Percentiles rank a stretch among this genome's conserved stretches.
Conservation (phyloP, 2,329 filamentous ascomycete species). For the Emericellopsis cladophorae region DNA sequence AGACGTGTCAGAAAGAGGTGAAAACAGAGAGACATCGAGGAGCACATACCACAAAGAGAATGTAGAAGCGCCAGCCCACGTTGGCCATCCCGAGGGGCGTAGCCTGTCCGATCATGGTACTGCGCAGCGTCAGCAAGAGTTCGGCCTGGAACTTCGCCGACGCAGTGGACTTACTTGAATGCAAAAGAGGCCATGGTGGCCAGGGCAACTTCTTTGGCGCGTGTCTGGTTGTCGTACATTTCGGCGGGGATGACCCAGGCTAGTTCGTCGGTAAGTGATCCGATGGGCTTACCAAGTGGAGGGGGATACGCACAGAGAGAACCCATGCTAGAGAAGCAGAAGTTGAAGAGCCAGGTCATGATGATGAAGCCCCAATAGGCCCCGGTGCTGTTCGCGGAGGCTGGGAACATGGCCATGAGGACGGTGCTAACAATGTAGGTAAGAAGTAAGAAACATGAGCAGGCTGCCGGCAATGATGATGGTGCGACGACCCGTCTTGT, state of each 20-base stretch:
- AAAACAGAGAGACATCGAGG: no score
- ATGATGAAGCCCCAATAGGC: slow-evolving; percentile 63
- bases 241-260: slow-evolving; percentile 51
- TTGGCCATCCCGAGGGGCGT: slow-evolving; percentile 41
- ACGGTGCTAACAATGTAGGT: slow-evolving; percentile 58
- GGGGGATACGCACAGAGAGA: no score
- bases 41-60: slow-evolving; percentile 24
- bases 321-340: slow-evolving; percentile 53
- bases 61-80: slow-evolving; percentile 34
- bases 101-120: slow-evolving; percentile 54
- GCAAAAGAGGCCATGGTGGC: slow-evolving; percentile 63
- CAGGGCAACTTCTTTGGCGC: slow-evolving; percentile 62
- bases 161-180: slow-evolving; percentile 35
- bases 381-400: slow-evolving; percentile 13
- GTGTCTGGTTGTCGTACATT: slow-evolving; percentile 66
- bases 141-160: no score
- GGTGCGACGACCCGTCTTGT: slow-evolving; percentile 58
- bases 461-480: slow-evolving; percentile 62
- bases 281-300: no score
- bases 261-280: slow-evolving; percentile 45
- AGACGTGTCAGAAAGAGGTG: not conserved
- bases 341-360: slow-evolving; percentile 70
- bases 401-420: slow-evolving; percentile 47
- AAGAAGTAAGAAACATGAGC: slow-evolving; percentile 48
- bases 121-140: no score